A percentile compares a stretch with the other conserved stretches of the same genome.
Conservation (phyloP, 352 stramenopile species). For the Pythium brachiatum region DNA sequence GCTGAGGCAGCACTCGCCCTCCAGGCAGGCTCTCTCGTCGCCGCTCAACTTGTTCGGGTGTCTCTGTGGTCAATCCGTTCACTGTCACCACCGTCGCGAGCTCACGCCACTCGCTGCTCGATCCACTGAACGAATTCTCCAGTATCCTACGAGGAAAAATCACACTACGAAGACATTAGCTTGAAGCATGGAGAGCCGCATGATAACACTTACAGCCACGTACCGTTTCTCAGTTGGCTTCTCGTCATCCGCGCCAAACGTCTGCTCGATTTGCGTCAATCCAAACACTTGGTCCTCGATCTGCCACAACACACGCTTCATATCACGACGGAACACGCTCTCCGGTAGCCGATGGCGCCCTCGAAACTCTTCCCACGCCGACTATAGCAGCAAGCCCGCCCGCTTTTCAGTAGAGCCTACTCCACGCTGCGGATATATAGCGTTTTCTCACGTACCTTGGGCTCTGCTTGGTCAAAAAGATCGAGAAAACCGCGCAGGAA, state of each 20-base stretch:
- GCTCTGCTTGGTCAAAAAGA: constrained; percentile 60
- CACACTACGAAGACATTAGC: constrained; percentile 9
- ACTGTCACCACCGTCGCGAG: constrained; percentile 15
- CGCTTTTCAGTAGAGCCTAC: no score
- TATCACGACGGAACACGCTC: constrained; percentile 59
- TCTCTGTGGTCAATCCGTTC: constrained; percentile 14
- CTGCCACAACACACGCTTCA: constrained; percentile 51
- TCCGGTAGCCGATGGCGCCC: constrained; percentile 38
- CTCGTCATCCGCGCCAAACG: constrained; percentile 24
- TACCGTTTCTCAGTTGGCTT: constrained; percentile 2
- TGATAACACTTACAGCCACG: no score
- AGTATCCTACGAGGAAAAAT: constrained; percentile 26
- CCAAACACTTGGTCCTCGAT: constrained; percentile 56
- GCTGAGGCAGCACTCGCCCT: neutral
- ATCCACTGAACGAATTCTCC: constrained; percentile 16
- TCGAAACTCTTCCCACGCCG: constrained; percentile 53
- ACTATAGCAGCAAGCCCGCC: constrained; percentile 28
- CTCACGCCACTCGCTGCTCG: constrained; percentile 19
- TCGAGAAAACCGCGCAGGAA: constrained; percentile 49
- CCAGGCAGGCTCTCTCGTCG: constrained; percentile 17
- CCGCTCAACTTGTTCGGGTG: constrained; percentile 10
- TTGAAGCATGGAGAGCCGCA: no score
- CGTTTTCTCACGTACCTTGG: constrained; percentile 38
- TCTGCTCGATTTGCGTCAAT: constrained; percentile 49
- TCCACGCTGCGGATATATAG: no score